These are phyloP conservation scores for Vitis cinerea DNA, from an alignment of 164 flowering plant species.

Conservation along the genomic window DNA sequence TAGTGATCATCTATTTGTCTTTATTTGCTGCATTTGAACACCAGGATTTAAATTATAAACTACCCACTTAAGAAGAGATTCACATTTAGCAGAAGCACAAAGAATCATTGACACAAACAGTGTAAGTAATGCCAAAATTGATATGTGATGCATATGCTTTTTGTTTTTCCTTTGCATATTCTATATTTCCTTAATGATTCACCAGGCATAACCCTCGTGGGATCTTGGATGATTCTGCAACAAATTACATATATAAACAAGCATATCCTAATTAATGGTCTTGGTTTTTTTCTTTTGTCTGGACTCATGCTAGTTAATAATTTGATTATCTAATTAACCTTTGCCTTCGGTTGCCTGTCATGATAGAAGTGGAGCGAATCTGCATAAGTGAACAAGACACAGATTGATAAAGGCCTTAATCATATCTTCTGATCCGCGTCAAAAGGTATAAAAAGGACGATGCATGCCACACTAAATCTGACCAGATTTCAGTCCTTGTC, in stretches of 20 bases:
- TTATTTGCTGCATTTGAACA: too few relatives aligned
- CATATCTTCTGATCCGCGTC: neutral
- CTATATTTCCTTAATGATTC: neutral
- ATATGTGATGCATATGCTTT: too few relatives aligned
- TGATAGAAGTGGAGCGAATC: neutral
- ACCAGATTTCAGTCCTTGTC: neutral
- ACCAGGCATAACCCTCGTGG: neutral
- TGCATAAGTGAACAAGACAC: neutral
- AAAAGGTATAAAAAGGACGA: neutral
- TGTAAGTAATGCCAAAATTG: too few relatives aligned
- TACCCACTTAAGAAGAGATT: too few relatives aligned
- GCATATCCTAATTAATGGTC: neutral
- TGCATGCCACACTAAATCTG: neutral
- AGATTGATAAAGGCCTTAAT: neutral
- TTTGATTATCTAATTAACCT: neutral
- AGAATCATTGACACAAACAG: too few relatives aligned
- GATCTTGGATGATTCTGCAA: neutral
- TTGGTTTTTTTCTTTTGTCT: neutral
- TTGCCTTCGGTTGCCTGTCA: neutral
- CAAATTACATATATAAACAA: neutral
- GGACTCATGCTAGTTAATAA: neutral
- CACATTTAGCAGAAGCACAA: too few relatives aligned
- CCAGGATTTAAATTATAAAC: too few relatives aligned
- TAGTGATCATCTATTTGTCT: too few relatives aligned
- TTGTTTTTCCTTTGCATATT: too few relatives aligned